phyloP scores from a whole-genome alignment of 2,329 filamentous ascomycete genomes.

The Colletotrichum sp. region DNA sequence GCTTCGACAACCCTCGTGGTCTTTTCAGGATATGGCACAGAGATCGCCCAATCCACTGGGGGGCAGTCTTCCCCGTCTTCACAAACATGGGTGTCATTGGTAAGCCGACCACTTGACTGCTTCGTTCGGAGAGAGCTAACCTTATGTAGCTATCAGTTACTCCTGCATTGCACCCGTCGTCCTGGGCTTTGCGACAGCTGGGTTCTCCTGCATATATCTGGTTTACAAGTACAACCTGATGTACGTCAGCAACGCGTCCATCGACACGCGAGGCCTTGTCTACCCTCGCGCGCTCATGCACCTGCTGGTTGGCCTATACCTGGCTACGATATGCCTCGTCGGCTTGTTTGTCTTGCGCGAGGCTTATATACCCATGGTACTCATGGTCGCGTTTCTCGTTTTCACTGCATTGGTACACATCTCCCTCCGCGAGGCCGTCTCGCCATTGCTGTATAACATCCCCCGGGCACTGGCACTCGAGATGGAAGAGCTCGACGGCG shows the following conservation, averaged over 20 bases:
- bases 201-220: constrained; percentile 81
- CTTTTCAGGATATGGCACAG: constrained; percentile 80
- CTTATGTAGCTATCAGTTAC: constrained; percentile 74
- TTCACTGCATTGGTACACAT: constrained; percentile 80
- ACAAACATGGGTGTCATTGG: constrained; percentile 82
- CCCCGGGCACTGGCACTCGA: constrained; percentile 72
- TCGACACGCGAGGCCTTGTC: constrained; percentile 87
- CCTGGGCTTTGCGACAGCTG: constrained; percentile 79
- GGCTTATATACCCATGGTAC: constrained; percentile 70
- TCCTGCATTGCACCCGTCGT: constrained; percentile 87
- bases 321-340: constrained; percentile 82
- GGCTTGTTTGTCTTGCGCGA: constrained; percentile 79
- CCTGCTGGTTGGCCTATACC: constrained; percentile 82
- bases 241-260: constrained; percentile 80
- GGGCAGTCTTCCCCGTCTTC: constrained; percentile 80
- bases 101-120: constrained; percentile 42
- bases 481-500: constrained; percentile 44
- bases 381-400: constrained; percentile 79
- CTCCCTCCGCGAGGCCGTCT: constrained; percentile 73
- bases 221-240: constrained; percentile 91
- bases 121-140: constrained; percentile 2
- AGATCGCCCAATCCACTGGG: constrained; percentile 80
- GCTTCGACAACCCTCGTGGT: constrained; percentile 80
- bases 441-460: constrained; percentile 78
- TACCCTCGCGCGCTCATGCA: constrained; percentile 91